phyloP scores from a whole-genome alignment of 2,329 filamentous ascomycete genomes.

The Ophiostoma tasmaniense region DNA sequence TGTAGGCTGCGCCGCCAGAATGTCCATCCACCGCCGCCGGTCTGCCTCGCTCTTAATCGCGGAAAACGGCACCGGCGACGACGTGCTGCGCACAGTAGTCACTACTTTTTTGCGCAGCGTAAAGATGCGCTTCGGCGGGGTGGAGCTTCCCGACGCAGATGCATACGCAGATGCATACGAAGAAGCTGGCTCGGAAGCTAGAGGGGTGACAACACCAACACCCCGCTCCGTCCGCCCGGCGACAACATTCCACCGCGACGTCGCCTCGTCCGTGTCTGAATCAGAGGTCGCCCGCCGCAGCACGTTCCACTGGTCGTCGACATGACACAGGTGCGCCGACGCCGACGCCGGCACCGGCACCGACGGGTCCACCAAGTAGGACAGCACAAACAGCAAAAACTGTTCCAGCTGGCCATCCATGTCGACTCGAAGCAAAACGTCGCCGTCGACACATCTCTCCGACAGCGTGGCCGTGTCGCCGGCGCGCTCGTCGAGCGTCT shows the following conservation, averaged over 20 bases:
- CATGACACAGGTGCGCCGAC: not conserved
- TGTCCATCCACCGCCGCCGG: constrained; percentile 13
- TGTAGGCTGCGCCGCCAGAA: constrained; percentile 12
- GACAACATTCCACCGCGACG: constrained; percentile 12
- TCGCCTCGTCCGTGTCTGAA: not conserved
- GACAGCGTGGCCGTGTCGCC: not conserved
- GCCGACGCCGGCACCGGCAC: not conserved
- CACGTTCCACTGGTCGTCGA: not conserved
- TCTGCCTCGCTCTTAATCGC: not conserved
- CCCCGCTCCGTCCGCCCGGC: not conserved
- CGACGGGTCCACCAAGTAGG: not conserved
- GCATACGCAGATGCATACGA: not conserved
- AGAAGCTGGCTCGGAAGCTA: not conserved
- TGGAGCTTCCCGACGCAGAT: not conserved
- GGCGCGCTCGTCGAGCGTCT: not conserved
- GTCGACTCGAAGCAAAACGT: not conserved
- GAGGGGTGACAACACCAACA: not conserved
- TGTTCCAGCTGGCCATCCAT: constrained; percentile 7
- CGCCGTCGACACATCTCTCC: not conserved
- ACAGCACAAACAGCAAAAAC: constrained; percentile 3
- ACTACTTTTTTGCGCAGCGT: constrained; percentile 8
- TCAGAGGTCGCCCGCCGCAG: not conserved
- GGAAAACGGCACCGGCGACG: not conserved
- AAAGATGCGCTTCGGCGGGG: not conserved
- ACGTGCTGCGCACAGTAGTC: not conserved